phyloP scores from a whole-genome alignment of 1,284 basidiomycete genomes.

The Takashimella koratensis region DNA sequence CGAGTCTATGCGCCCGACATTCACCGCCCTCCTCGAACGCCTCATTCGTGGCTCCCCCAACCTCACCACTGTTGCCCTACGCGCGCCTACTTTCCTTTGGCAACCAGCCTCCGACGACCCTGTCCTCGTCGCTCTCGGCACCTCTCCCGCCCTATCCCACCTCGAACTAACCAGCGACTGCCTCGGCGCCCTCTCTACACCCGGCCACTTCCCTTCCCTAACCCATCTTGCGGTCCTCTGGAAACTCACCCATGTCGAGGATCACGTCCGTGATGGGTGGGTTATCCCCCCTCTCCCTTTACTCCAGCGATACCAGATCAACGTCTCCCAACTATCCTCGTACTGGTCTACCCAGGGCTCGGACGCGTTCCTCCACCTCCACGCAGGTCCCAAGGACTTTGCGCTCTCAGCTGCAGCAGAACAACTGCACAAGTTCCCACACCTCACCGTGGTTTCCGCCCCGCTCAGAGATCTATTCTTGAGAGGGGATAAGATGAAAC shows the following conservation, averaged over 20 bases:
- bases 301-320: not conserved
- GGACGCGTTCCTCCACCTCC: not conserved
- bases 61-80: not conserved
- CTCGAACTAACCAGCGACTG: not conserved
- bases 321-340: not conserved
- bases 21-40: not conserved
- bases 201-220: not conserved
- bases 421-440: not conserved
- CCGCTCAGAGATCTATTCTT: not conserved
- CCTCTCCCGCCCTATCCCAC: not conserved
- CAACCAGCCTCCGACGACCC: not conserved
- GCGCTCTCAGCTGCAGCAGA: not conserved
- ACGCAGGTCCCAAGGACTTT: not conserved
- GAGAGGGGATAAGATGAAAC: not conserved
- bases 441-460: not conserved
- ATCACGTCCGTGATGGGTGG: not conserved
- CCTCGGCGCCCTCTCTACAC: not conserved
- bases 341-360: not conserved
- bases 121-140: not conserved
- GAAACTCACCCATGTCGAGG: not conserved
- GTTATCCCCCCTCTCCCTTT: not conserved
- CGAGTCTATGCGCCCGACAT: not conserved
- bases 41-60: not conserved
- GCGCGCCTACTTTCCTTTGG: not conserved
- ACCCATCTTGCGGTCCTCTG: not conserved